A percentile compares a stretch with the other conserved stretches of the same genome.
These are phyloP conservation scores for Dendrostoma leiphaemia DNA, from an alignment of 2,329 filamentous ascomycete genomes.

Conservation along the genomic window DNA sequence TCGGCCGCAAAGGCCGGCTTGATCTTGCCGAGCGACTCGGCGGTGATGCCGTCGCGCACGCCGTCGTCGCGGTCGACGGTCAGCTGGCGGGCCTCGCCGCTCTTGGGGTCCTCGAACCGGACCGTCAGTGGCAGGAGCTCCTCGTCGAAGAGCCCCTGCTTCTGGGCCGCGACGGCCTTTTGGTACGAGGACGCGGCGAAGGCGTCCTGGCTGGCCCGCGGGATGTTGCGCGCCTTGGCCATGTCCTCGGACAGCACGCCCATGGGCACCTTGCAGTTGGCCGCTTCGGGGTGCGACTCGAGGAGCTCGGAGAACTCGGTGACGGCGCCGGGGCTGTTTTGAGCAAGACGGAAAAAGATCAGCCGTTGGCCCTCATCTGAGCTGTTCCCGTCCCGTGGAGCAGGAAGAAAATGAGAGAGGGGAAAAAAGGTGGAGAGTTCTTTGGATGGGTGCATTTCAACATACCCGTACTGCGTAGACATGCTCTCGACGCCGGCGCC, in stretches of 20 bases:
- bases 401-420: too few relatives aligned
- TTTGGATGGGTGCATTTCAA: slow-evolving; percentile 20
- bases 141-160: slow-evolving; percentile 84
- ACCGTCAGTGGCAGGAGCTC: slow-evolving; percentile 88
- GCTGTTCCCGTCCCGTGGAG: too few relatives aligned
- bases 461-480: slow-evolving; percentile 84
- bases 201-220: slow-evolving; percentile 75
- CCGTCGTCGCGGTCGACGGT: slow-evolving; percentile 86
- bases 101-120: slow-evolving; percentile 87
- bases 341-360: background rate
- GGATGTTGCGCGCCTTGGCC: slow-evolving; percentile 79
- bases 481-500: slow-evolving; percentile 97
- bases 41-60: slow-evolving; percentile 79
- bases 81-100: slow-evolving; percentile 78
- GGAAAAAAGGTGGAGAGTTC: background rate
- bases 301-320: slow-evolving; percentile 90
- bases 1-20: slow-evolving; percentile 86
- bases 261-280: slow-evolving; percentile 98
- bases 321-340: slow-evolving; percentile 72
- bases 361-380: background rate
- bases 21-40: slow-evolving; percentile 88
- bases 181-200: slow-evolving; percentile 93
- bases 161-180: slow-evolving; percentile 83
- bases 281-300: slow-evolving; percentile 75
- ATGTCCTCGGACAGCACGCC: slow-evolving; percentile 90